phyloP scores from a whole-genome alignment of 768 basidiomycete genomes.

The Mrakia frigida region DNA sequence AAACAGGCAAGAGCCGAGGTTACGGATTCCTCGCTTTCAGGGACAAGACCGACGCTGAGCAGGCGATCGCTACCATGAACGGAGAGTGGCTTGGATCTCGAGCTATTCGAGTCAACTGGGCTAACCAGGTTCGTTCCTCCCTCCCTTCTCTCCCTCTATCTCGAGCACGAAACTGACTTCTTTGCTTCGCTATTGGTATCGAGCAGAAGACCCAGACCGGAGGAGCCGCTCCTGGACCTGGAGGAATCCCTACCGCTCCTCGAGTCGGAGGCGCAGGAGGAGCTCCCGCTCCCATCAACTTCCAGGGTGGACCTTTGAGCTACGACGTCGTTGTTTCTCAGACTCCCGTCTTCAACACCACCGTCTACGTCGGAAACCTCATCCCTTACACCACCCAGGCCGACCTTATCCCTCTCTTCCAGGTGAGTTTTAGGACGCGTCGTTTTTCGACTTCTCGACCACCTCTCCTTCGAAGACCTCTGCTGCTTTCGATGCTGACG shows the following conservation, averaged over 20 bases:
- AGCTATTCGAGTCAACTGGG: slow-evolving; percentile 99
- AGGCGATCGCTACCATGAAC: slow-evolving; percentile 99
- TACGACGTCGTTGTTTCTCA: slow-evolving; percentile 92
- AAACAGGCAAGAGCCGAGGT: slow-evolving; percentile 27
- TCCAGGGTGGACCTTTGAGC: slow-evolving; percentile 78
- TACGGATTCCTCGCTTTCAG: slow-evolving; percentile 44
- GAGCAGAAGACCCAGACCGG: slow-evolving; percentile 72
- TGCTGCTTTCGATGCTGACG: neutral
- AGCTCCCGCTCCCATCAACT: slow-evolving; percentile 79
- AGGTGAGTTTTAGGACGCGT: slow-evolving; percentile 29
- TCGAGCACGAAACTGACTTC: neutral
- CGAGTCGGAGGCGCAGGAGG: slow-evolving; percentile 35
- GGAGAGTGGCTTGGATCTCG: slow-evolving; percentile 98
- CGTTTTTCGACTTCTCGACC: slow-evolving; percentile 1
- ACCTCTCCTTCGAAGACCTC: neutral
- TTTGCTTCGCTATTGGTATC: neutral
- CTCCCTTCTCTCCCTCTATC: neutral
- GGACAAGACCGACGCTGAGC: slow-evolving; percentile 98
- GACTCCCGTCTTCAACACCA: slow-evolving; percentile 88
- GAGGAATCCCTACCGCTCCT: slow-evolving; percentile 28
- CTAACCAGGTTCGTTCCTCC: slow-evolving; percentile 57
- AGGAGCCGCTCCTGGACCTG: slow-evolving; percentile 45
- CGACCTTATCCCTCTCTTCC: slow-evolving; percentile 92
- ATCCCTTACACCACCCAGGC: slow-evolving; percentile 96
- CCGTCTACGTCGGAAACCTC: slow-evolving; percentile 97